These are phyloP conservation scores for Tuber calosporum DNA, from an alignment of 495 filamentous ascomycete species.

Conservation along the genomic window DNA sequence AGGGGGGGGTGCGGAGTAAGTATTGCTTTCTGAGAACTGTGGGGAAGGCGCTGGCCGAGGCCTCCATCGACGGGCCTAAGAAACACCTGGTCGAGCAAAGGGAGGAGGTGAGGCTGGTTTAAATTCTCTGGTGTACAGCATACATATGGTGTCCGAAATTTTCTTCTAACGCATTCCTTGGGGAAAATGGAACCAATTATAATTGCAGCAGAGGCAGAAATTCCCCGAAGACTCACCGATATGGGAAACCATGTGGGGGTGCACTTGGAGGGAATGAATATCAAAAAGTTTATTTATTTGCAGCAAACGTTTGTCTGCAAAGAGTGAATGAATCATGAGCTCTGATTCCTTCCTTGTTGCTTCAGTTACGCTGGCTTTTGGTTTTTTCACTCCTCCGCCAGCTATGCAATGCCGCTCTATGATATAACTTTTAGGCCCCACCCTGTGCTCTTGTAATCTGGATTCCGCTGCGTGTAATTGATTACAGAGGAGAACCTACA, in stretches of 20 bases:
- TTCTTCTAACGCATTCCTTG: background rate
- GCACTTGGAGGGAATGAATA: background rate
- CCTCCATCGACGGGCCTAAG: background rate
- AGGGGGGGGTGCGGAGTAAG: background rate
- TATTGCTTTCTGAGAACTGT: background rate
- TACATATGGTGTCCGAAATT: background rate
- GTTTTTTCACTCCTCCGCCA: background rate
- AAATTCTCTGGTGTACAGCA: background rate
- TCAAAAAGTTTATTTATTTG: slow-evolving; percentile 19
- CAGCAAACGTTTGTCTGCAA: slow-evolving; percentile 9
- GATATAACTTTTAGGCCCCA: background rate
- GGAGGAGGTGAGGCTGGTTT: background rate
- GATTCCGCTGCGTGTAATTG: background rate
- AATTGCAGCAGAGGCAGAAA: background rate
- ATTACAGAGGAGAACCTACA: background rate
- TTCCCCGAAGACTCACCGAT: slow-evolving; percentile 10
- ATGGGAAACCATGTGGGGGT: slow-evolving; percentile 16
- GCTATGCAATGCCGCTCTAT: background rate
- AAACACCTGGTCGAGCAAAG: background rate
- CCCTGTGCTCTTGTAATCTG: background rate
- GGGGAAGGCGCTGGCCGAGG: background rate
- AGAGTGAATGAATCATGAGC: background rate
- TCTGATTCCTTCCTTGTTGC: background rate
- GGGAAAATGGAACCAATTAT: background rate
- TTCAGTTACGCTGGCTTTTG: background rate